Evolutionary conservation across 345 rosid species (phyloP), one percentile per base, ranked within the genome.

Genomic region (Adansonia digitata): DNA sequence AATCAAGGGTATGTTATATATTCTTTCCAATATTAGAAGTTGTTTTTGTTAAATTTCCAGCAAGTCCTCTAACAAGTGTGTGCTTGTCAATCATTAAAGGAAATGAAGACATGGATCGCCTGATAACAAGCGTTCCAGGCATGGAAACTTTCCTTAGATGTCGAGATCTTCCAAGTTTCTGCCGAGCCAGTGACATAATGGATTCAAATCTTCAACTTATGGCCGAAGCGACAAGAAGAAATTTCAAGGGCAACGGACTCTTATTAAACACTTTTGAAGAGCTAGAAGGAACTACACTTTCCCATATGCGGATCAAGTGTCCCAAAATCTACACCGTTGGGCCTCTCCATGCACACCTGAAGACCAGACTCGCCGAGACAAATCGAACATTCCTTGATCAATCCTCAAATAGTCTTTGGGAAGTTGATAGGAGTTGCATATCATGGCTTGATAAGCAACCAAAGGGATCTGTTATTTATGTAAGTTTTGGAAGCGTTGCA

Each of bases 111-210:
- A 52, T 66, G 84, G 81, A 81, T 72, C 15, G 72, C 12, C 35
- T 29, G 39, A 71, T 78, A 46, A 76, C 29, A 29, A 68, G 3
- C 0, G 71, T 77, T 0, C 82, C 77, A 1, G 85, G 83, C 15
- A 80, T 76, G 85, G 86, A 84, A 69, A 66, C 51, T 20, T 66
- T 66, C 43, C 78, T 84, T 2, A 26, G 85, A 17, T 22, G 57
- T 24, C 43, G 81, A 68, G 89, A 84, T 78, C 86, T 86, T 37
- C 87, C 87, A 0, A 66, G 83, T 61, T 79, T 74, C 20, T 84
- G 85, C 71, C 69, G 70, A 77, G 74, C 29, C 0, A 48, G 9
- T 0, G 80, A 84, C 65, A 1, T 56, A 14, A 15, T 52, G 0
- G 74, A 83, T 49, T 37, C 18, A 1, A 0, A 0, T 46, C 66